phyloP scores from a whole-genome alignment of 1,139 yeast genomes.

The Zygoascus sp. region DNA sequence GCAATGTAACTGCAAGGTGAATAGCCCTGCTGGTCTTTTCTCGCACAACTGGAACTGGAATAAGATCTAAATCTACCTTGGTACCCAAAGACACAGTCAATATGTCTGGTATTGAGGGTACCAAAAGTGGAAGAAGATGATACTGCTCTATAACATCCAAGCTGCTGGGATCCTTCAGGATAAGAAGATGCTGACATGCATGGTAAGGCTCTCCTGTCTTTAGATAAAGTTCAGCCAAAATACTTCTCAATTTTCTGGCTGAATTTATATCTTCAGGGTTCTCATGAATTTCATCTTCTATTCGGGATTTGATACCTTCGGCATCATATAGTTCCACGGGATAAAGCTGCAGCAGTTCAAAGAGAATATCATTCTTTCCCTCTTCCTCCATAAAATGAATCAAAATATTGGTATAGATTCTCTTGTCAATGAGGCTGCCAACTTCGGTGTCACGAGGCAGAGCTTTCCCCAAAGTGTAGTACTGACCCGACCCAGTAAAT shows the following conservation, averaged over 20 bases:
- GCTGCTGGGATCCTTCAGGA: slow-evolving; percentile 50
- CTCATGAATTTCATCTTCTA: slow-evolving; percentile 44
- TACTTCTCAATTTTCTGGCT: slow-evolving; percentile 26
- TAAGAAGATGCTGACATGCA: slow-evolving; percentile 60
- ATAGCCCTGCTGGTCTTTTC: slow-evolving; percentile 45
- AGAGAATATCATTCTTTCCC: slow-evolving; percentile 37
- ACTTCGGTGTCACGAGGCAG: slow-evolving; percentile 48
- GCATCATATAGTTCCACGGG: slow-evolving; percentile 51
- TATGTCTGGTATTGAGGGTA: slow-evolving; percentile 47
- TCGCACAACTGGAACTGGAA: slow-evolving; percentile 45
- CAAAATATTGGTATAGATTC: slow-evolving; percentile 52
- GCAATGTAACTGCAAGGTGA: slow-evolving; percentile 53
- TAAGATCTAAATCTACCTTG: slow-evolving; percentile 35
- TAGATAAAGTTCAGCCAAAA: slow-evolving; percentile 55
- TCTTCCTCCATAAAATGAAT: slow-evolving; percentile 42
- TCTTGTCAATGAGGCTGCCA: slow-evolving; percentile 32
- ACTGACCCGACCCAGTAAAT: slow-evolving; percentile 49
- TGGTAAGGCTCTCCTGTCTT: slow-evolving; percentile 53
- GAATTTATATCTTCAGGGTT: slow-evolving; percentile 31
- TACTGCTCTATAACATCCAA: slow-evolving; percentile 54
- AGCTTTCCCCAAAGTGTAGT: slow-evolving; percentile 45
- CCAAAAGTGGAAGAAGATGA: slow-evolving; percentile 55
- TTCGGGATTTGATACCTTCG: slow-evolving; percentile 40
- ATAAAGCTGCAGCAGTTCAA: slow-evolving; percentile 52
- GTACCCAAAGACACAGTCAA: slow-evolving; percentile 44